Evolutionary conservation across 2,329 filamentous ascomycete species (phyloP), one percentile per base, ranked within the genome.

Genomic region (Epichloe typhina): DNA sequence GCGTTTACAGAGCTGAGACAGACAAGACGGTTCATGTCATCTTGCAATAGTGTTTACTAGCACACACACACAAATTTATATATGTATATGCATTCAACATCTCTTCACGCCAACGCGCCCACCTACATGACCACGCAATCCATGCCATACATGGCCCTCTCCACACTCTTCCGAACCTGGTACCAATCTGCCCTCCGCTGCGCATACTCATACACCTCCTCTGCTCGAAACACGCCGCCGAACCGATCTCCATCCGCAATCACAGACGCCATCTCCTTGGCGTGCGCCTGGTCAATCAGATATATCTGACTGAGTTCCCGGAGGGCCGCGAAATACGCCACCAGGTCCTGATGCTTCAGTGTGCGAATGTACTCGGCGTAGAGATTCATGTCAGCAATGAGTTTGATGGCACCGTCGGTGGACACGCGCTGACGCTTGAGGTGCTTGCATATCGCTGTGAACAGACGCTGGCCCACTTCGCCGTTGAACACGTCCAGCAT

Each of bases 401-500:
- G 79, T 66, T 86, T 90, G 63, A 97, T 80, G 19, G 93, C 88
- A 51, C 93, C 93, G 54, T 88, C 84, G 26, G 88, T 87, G 64
- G 84, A 91, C 67, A 98, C 80, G 51, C 93, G 84, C 72, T 97
- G 93, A 9, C 91, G 85, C 72, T 98, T 98, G 57, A 98, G 78
- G 69, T 98, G 93, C 70, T 98, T 98, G 76, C 91, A 96, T 47
- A 98, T 75, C 17, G 88, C 86, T 19, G 85, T 83, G 69, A 97
- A 98, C 49, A 98, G 77, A 26, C 93, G 85, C 56, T 96, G 78
- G 0, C 93, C 93, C 26, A 98, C 91, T 70, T 98, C 93, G 68
- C 93, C 88, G 66, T 95, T 96, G 75, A 98, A 98, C 13, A 98
- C 93, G 63, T 98, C 93, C 26, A 98, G 82, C 76, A 95, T 95